Evolutionary conservation across 2,329 filamentous ascomycete species (phyloP).

Genomic region (Arthrobotrys musiformis): DNA sequence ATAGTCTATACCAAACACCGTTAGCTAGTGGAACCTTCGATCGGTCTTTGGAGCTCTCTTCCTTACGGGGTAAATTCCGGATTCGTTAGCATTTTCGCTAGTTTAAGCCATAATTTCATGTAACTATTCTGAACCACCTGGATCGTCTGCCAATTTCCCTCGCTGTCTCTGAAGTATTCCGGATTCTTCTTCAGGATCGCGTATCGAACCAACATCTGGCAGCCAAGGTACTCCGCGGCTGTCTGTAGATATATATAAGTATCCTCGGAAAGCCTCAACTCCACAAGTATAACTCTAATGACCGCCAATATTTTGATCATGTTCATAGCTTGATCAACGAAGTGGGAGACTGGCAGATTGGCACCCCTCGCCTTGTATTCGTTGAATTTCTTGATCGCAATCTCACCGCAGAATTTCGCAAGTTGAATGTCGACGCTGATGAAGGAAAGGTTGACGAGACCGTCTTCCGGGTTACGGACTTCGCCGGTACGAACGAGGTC

Average conservation of each 20-base stretch:
- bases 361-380: slow-evolving; percentile 5
- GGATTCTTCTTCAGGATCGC: slow-evolving; percentile 36
- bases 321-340: slow-evolving; percentile 15
- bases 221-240: slow-evolving; percentile 39
- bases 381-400: slow-evolving; percentile 20
- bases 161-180: slow-evolving; percentile 16
- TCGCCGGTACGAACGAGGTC: slow-evolving; percentile 29
- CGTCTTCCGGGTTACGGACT: slow-evolving; percentile 12
- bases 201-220: slow-evolving; percentile 39
- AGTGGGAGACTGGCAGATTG: background rate
- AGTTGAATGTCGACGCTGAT: slow-evolving; percentile 33
- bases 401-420: slow-evolving; percentile 15
- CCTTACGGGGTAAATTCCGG: slow-evolving; percentile 33
- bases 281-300: slow-evolving; percentile 14
- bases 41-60: background rate
- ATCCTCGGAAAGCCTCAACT: slow-evolving; percentile 27
- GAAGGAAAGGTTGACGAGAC: background rate
- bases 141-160: slow-evolving; percentile 14
- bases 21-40: background rate
- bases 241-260: slow-evolving; percentile 31
- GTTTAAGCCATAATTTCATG: slow-evolving; percentile 20
- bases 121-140: slow-evolving; percentile 4
- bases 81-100: slow-evolving; percentile 29
- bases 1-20: slow-evolving; percentile 2
- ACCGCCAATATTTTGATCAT: slow-evolving; percentile 18